Evolutionary conservation across 106 monocot species (phyloP).

Genomic region (Acanthochlamys bracteata): DNA sequence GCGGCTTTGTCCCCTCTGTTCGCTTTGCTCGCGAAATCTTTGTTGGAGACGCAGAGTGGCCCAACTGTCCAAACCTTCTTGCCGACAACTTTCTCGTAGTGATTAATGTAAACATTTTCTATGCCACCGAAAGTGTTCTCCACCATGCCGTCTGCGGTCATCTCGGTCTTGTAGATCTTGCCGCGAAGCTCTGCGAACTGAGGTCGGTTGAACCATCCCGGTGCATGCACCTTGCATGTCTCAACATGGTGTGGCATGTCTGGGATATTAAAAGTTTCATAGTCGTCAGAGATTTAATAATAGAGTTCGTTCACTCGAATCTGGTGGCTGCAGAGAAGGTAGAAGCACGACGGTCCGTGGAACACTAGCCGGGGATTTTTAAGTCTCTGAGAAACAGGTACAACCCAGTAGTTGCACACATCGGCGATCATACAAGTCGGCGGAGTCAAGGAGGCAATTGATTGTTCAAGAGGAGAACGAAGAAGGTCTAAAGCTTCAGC

Average conservation of each 20-base stretch:
- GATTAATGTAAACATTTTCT: constrained; percentile 26
- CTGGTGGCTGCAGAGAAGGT: constrained; percentile 16
- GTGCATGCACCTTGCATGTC: constrained; percentile 21
- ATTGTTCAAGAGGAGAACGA: constrained; percentile 10
- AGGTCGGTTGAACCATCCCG: background rate
- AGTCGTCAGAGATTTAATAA: constrained; percentile 9
- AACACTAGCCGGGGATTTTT: constrained; percentile 32
- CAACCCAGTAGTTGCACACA: constrained; percentile 25
- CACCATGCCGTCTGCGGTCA: constrained; percentile 33
- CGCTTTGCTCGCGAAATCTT: constrained; percentile 8
- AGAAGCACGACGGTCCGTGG: constrained; percentile 29
- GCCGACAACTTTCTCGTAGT: constrained; percentile 21
- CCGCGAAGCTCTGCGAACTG: constrained; percentile 1
- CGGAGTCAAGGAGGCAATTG: constrained; percentile 4
- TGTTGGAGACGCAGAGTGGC: constrained; percentile 29
- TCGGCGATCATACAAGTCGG: constrained; percentile 44
- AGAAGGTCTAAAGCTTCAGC: background rate
- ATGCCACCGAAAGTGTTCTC: constrained; percentile 53
- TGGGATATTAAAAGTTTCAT: constrained; percentile 23
- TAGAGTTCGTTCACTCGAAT: background rate
- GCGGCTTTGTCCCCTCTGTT: constrained; percentile 31
- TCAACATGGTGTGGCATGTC: constrained; percentile 30
- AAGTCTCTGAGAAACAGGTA: constrained; percentile 12
- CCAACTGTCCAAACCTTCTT: constrained; percentile 52
- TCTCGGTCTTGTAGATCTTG: constrained; percentile 6